Evolutionary conservation across 2,329 filamentous ascomycete genomes (phyloP).

Genomic region (Neonectria punicea): DNA sequence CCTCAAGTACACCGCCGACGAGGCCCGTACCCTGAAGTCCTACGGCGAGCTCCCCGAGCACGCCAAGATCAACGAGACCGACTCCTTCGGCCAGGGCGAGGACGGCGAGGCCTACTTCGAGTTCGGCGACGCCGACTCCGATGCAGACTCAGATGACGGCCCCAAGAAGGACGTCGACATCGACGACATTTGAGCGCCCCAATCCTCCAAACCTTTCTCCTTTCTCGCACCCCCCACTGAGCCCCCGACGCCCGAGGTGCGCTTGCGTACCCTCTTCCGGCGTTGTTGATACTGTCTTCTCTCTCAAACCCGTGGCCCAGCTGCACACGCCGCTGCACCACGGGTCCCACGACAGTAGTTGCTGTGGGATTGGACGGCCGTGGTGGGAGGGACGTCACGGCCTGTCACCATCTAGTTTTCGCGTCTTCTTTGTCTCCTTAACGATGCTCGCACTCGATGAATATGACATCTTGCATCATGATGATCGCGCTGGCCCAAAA

Average conservation of each 20-base stretch:
- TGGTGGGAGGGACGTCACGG: slow-evolving; percentile 73
- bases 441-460: slow-evolving; percentile 34
- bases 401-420: slow-evolving; percentile 46
- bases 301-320: slow-evolving; percentile 60
- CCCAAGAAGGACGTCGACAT: slow-evolving; percentile 87
- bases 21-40: slow-evolving; percentile 93
- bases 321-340: slow-evolving; percentile 18
- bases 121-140: slow-evolving; percentile 91
- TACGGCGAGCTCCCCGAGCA: slow-evolving; percentile 97
- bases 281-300: slow-evolving; percentile 69
- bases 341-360: slow-evolving; percentile 60
- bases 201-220: slow-evolving; percentile 16
- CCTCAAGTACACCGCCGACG: slow-evolving; percentile 95
- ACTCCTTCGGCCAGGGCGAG: slow-evolving; percentile 91
- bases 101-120: slow-evolving; percentile 98
- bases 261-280: slow-evolving; percentile 14
- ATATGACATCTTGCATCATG: slow-evolving; percentile 40
- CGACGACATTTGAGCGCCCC: slow-evolving; percentile 82
- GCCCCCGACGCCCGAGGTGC: slow-evolving; percentile 32
- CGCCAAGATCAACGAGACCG: slow-evolving; percentile 99
- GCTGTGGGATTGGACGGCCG: slow-evolving; percentile 53
- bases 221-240: slow-evolving; percentile 30
- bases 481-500: slow-evolving; percentile 39
- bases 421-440: slow-evolving; percentile 33
- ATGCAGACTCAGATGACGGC: slow-evolving; percentile 63